Evolutionary conservation across 106 monocot genomes (phyloP), one percentile per base, ranked within the genome.

Genomic region (Platanthera zijinensis): DNA sequence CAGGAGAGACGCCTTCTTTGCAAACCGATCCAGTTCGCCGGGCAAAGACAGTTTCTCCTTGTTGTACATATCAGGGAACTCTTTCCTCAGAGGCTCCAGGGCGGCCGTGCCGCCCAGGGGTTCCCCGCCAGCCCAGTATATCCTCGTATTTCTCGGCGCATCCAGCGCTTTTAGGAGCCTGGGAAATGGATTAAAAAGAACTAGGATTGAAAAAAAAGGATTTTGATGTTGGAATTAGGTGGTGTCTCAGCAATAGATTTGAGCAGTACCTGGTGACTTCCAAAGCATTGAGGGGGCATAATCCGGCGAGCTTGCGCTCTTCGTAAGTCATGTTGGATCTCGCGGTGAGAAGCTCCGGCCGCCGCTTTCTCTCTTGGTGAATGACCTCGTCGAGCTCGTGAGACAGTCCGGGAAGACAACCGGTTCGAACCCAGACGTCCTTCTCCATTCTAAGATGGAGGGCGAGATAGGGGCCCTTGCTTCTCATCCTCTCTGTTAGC

Each of bases 41-140:
- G 86, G 85, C 52, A 88, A 73, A 5, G 92, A 80, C 9, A 95
- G 80, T 12, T 84, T 82, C 71, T 90, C 86, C 80, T 95, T 95
- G 88, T 82, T 92, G 77, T 85, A 89, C 5, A 95, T 73, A 72
- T 86, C 69, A n/a, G 90, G 90, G 77, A 92, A 95, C 50, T 92
- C 92, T 64, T 69, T 75, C 10, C 74, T 85, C 8, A 95, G 32
- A 0, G 95, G 92, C 19, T 63, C 70, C 67, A 95, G 61, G 1
- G 90, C 92, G 6, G 52, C 80, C 1, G 54, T 25, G 1, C 95
- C 95, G 59, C 95, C 95, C 53, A 90, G 88, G 12, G 95, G 92
- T 51, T 92, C 90, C 39, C 95, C 95, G 14, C 95, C 95, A 0
- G 95, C 95, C 95, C 95, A 95, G 77, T 88, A 95, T 79, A 95